phyloP scores from a whole-genome alignment of 2,329 filamentous ascomycete species.

The Fusarium haematococcum region DNA sequence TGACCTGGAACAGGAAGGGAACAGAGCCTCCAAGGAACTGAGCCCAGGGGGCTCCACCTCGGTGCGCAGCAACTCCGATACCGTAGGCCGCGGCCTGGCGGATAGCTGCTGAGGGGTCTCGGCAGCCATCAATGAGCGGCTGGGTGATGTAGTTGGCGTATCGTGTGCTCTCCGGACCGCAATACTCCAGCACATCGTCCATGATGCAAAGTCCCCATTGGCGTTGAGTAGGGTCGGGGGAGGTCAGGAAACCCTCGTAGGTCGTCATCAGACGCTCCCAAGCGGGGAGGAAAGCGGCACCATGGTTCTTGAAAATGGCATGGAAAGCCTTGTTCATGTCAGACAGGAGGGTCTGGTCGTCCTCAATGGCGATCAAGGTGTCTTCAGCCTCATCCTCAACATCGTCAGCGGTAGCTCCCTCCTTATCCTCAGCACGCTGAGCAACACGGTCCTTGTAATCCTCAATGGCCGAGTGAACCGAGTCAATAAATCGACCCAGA shows the following conservation, averaged over 20 bases:
- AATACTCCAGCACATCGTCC: constrained; percentile 98
- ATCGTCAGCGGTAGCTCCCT: constrained; percentile 79
- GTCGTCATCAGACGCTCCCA: constrained; percentile 90
- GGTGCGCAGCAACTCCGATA: constrained; percentile 93
- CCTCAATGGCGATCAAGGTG: constrained; percentile 89
- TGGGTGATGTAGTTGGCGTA: constrained; percentile 89
- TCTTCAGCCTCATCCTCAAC: constrained; percentile 92
- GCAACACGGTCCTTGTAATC: constrained; percentile 92
- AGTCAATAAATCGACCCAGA: constrained; percentile 89
- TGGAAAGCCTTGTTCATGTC: constrained; percentile 99
- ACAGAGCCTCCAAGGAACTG: constrained; percentile 86
- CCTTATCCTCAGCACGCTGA: constrained; percentile 85
- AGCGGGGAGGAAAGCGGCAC: constrained; percentile 81
- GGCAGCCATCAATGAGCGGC: constrained; percentile 87
- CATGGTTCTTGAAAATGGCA: constrained; percentile 98
- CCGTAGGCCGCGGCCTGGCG: constrained; percentile 96
- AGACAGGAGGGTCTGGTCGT: constrained; percentile 94
- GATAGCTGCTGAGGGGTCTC: constrained; percentile 88
- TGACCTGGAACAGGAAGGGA: constrained; percentile 86
- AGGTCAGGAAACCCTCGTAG: constrained; percentile 87
- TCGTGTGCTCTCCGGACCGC: constrained; percentile 86
- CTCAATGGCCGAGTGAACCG: constrained; percentile 85
- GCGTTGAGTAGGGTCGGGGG: constrained; percentile 86
- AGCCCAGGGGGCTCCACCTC: constrained; percentile 87
- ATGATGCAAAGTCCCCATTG: constrained; percentile 99